Evolutionary conservation across 768 basidiomycete species (phyloP).

Genomic region (Xerocomus brunneocitrinus): DNA sequence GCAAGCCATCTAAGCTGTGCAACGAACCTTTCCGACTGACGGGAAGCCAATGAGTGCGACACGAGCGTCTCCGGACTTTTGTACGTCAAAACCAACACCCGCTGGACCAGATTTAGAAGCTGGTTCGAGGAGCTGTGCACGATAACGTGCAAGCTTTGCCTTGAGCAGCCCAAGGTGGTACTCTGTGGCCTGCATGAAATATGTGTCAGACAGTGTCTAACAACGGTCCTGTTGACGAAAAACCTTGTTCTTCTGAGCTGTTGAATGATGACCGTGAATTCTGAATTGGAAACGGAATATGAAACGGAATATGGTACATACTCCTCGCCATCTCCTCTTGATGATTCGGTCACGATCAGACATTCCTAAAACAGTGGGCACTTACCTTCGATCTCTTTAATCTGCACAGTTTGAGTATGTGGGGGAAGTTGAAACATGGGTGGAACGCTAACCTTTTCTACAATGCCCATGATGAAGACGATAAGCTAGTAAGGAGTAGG

Average conservation of each 20-base stretch:
- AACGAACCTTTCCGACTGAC: slow-evolving; percentile 78
- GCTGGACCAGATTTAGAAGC: slow-evolving; percentile 73
- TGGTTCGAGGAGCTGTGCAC: slow-evolving; percentile 93
- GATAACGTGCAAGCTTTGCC: slow-evolving; percentile 91
- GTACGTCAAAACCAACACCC: slow-evolving; percentile 87
- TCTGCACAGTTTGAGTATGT: slow-evolving; percentile 42
- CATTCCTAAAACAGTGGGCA: background rate
- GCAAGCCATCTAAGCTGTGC: background rate
- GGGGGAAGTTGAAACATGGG: background rate
- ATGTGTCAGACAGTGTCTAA: slow-evolving; percentile 11
- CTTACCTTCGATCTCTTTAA: slow-evolving; percentile 94
- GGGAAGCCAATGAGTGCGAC: slow-evolving; percentile 95
- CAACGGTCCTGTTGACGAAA: background rate
- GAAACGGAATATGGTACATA: slow-evolving; percentile 41
- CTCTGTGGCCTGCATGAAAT: slow-evolving; percentile 68
- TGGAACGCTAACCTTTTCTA: slow-evolving; percentile 72
- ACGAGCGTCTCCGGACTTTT: slow-evolving; percentile 82
- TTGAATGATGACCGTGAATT: background rate
- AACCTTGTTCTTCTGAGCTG: slow-evolving; percentile 96
- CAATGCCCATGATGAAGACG: slow-evolving; percentile 70
- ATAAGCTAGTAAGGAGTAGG: background rate
- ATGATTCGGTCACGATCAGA: slow-evolving; percentile 10
- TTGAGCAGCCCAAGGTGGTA: slow-evolving; percentile 92
- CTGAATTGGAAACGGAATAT: background rate
- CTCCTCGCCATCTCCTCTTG: slow-evolving; percentile 97